phyloP scores from a whole-genome alignment of 1,139 yeast species.

The Hemisphaericaspora xylofermentans region DNA sequence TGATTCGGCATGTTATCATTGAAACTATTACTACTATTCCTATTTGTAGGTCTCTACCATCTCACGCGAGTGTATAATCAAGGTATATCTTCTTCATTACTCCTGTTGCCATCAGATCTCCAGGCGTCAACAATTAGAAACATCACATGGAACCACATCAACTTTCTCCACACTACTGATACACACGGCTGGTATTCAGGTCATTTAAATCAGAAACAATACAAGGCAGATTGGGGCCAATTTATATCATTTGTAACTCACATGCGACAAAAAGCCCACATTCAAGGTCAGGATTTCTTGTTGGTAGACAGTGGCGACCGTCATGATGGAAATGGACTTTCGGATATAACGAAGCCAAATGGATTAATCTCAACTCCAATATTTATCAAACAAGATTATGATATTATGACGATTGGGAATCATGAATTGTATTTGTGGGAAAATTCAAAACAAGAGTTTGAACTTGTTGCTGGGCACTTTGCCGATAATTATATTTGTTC shows the following conservation, averaged over 20 bases:
- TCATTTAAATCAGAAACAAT: conserved; percentile 71
- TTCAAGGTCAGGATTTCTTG: conserved; percentile 58
- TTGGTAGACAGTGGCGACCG: conserved; percentile 89
- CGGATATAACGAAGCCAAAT: conserved; percentile 74
- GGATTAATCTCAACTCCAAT: conserved; percentile 64
- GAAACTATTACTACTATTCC: not conserved
- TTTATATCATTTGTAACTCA: conserved; percentile 66
- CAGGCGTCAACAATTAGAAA: conserved; percentile 30
- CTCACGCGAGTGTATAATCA: not conserved
- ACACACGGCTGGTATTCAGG: conserved; percentile 97
- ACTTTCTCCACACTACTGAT: conserved; percentile 90
- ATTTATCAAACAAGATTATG: conserved; percentile 69
- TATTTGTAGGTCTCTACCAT: not conserved
- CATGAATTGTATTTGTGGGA: conserved; percentile 84
- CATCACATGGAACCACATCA: conserved; percentile 65
- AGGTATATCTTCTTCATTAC: not conserved
- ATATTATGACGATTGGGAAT: conserved; percentile 83
- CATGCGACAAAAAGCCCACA: conserved; percentile 45
- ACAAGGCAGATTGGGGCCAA: conserved; percentile 92
- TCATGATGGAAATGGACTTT: conserved; percentile 90
- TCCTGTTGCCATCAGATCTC: not conserved
- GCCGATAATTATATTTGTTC: conserved; percentile 72
- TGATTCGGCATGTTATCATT: not conserved
- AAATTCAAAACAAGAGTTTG: conserved; percentile 65
- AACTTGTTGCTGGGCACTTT: conserved; percentile 54